A percentile compares a stretch with the other conserved stretches of the same genome.
Evolutionary conservation across 1,284 basidiomycete species (phyloP).

Genomic region (Salmacisia buchloeana): DNA sequence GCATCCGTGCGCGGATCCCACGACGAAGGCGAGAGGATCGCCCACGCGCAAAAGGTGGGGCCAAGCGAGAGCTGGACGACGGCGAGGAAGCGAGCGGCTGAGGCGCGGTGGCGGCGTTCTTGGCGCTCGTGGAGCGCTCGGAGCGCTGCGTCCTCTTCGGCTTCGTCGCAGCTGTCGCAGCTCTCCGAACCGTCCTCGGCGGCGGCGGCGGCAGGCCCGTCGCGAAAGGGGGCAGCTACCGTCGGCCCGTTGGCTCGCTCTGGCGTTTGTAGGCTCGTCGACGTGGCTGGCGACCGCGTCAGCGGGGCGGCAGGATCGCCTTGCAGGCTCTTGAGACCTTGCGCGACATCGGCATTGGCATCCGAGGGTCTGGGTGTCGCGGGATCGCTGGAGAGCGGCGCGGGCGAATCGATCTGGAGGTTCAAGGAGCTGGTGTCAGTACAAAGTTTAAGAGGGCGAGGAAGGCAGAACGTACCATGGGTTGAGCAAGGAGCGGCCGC

Average conservation of each 20-base stretch:
- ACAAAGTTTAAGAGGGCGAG: not conserved
- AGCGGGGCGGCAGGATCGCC: not conserved
- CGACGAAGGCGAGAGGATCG: conserved; percentile 20
- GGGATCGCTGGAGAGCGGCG: not conserved
- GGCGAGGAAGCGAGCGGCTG: not conserved
- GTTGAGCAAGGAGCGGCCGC: not conserved
- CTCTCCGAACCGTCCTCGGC: not conserved
- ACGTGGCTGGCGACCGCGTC: not conserved
- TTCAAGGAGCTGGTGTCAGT: too few relatives aligned
- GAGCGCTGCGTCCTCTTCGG: not conserved
- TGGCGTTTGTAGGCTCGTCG: not conserved
- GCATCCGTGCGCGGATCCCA: conserved; percentile 12
- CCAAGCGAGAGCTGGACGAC: conserved; percentile 30
- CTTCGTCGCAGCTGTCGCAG: not conserved
- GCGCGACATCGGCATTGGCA: not conserved
- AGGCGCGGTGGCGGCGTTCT: not conserved
- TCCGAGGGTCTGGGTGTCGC: not conserved
- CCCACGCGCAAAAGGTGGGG: conserved; percentile 38
- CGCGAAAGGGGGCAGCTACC: too few relatives aligned
- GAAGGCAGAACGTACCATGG: not conserved
- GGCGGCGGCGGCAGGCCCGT: not conserved
- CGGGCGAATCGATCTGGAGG: not conserved
- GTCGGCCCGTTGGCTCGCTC: too few relatives aligned
- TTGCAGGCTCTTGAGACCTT: not conserved
- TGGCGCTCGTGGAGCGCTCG: not conserved